Evolutionary conservation across 2,329 filamentous ascomycete species (phyloP), one percentile per base, ranked within the genome.

Genomic region (Aspergillus carbonarius): DNA sequence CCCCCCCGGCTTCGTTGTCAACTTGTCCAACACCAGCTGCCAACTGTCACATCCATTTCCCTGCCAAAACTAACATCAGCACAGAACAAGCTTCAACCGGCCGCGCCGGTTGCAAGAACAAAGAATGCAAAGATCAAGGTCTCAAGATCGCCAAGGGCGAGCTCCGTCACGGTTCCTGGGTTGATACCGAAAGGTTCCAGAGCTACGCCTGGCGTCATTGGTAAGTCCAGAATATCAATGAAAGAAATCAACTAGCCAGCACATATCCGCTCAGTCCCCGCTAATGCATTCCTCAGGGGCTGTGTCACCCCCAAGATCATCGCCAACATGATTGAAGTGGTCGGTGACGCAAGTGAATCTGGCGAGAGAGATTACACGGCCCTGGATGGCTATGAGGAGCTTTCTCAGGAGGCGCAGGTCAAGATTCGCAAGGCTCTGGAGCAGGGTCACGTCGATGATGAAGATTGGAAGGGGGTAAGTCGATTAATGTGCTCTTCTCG

Each of bases 401-500:
- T 96, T 3, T 78, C 87, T 37, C 77, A 81, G 0, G 88, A 91
- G 1, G 68, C 85, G 1, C 86, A 93, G 74, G 85, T 85, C 46
- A 96, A 95, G 80, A 80, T 97, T 63, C 81, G 83, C 52, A 83
- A 83, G 47, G 91, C 89, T 53, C 74, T 97, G 23, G 81, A 83
- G 59, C 83, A 93, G 71, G 92, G 91, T 23, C 90, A 95, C 68
- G 88, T 98, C 67, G 88, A 90, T 65, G 83, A 91, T 42, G 88
- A 91, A 53, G 93, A 97, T 67, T 97, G 92, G 86, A 93, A 89
- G 34, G 92, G 92, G 12, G 92, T 96, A 83, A 78, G 89, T 66
- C 52, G n/a, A 27, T 55, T 27, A 42, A 63, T 30, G 25, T 23
- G 20, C 30, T 23, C 42, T 1, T 51, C 54, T 30, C n/a, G n/a